phyloP scores from a whole-genome alignment of 169 alveolate genomes.

The Amoebophrya sp. region DNA sequence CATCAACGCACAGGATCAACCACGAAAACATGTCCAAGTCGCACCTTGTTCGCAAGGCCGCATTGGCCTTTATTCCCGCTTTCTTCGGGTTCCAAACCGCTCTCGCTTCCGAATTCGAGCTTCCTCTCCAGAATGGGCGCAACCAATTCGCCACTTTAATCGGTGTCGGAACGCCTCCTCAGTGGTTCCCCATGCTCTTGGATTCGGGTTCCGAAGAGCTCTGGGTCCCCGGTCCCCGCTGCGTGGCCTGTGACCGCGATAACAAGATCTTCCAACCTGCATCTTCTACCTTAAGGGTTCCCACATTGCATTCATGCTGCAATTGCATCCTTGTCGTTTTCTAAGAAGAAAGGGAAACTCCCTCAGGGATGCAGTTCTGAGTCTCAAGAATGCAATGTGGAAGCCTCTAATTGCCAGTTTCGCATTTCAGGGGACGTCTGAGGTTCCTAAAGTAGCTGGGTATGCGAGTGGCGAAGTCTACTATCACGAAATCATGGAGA shows the following conservation, averaged over 20 bases:
- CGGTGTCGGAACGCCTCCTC: not conserved
- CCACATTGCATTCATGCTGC: too few species aligned
- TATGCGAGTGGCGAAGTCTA: not conserved
- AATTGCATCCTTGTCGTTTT: too few species aligned
- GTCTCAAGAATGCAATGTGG: too few species aligned
- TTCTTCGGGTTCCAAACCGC: too few species aligned
- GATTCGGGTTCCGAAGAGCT: not conserved
- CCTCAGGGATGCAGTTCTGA: too few species aligned
- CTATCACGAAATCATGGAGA: not conserved
- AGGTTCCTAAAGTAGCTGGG: not conserved
- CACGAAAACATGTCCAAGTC: too few species aligned
- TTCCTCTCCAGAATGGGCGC: not conserved
- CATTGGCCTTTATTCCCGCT: too few species aligned
- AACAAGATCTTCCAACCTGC: not conserved
- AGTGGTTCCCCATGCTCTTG: not conserved
- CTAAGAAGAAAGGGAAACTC: too few species aligned
- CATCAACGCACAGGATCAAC: too few species aligned
- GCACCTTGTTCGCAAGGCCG: too few species aligned
- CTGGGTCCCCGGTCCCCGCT: conserved; percentile 1
- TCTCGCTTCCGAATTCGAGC: not conserved
- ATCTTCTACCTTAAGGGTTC: not conserved
- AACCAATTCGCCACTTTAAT: not conserved
- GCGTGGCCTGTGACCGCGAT: not conserved
- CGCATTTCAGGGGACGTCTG: not conserved
- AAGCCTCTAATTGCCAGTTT: too few species aligned